Evolutionary conservation across 768 basidiomycete genomes (phyloP).

Genomic region (Termitomyces sp.): DNA sequence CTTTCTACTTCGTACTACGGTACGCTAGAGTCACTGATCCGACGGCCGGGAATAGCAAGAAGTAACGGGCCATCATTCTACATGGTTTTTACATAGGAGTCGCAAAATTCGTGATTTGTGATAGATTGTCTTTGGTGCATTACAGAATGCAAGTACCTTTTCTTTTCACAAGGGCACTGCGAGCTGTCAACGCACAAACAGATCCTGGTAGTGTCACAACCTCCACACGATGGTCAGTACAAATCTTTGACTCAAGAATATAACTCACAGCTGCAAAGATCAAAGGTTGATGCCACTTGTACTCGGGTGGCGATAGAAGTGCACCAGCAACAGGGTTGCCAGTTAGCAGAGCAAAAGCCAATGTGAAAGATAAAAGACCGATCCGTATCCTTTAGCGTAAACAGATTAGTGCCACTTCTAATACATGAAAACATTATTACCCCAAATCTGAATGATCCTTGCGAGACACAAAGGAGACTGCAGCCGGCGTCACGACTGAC

Average conservation of each 20-base stretch:
- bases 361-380: conserved; percentile 37
- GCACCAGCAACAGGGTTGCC: conserved; percentile 53
- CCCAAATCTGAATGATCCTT: conserved; percentile 41
- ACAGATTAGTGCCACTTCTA: not conserved
- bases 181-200: conserved; percentile 24
- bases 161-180: conserved; percentile 26
- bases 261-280: conserved; percentile 39
- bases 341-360: conserved; percentile 40
- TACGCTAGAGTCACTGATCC: not conserved
- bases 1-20: not conserved
- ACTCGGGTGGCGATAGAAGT: conserved; percentile 32
- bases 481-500: conserved; percentile 34
- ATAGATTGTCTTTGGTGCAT: not conserved
- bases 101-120: not conserved
- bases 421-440: conserved; percentile 19
- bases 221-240: conserved; percentile 14
- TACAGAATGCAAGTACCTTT: conserved; percentile 19
- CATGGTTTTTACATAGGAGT: not conserved
- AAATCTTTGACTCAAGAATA: not conserved
- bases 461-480: conserved; percentile 32
- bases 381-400: conserved; percentile 33
- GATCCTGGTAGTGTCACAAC: conserved; percentile 30
- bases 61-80: no score
- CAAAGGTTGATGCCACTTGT: conserved; percentile 36
- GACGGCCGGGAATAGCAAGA: not conserved